These are phyloP conservation scores for Physcomitrium patens DNA, from an alignment of 225 moss, liverwort and hornwort genomes.

Conservation along the genomic window DNA sequence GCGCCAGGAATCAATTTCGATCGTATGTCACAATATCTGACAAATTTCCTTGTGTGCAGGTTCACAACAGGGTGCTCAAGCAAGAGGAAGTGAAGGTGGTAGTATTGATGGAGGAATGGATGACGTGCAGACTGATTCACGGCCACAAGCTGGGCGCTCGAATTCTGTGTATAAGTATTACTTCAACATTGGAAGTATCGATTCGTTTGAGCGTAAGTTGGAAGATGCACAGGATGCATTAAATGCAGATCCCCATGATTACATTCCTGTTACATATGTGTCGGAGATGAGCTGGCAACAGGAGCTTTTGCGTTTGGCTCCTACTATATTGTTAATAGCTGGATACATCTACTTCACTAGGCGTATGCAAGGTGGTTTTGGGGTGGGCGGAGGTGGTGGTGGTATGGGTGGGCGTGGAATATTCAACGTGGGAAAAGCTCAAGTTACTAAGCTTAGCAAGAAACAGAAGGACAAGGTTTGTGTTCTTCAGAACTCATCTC, in stretches of 20 bases:
- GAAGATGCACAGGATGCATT: constrained; percentile 95
- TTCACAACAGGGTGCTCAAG: constrained; percentile 55
- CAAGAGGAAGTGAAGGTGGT: constrained; percentile 42
- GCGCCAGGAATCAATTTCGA: neutral
- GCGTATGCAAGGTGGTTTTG: constrained; percentile 98
- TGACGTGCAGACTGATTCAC: constrained; percentile 65
- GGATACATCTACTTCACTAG: constrained; percentile 97
- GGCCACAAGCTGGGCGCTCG: constrained; percentile 61
- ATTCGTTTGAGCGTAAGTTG: constrained; percentile 97
- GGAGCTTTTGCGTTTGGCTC: constrained; percentile 94
- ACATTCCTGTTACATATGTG: constrained; percentile 96
- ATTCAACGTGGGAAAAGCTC: constrained; percentile 98
- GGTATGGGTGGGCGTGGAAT: constrained; percentile 99
- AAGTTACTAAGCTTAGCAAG: constrained; percentile 96
- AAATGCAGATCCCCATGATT: constrained; percentile 87
- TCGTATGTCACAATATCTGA: constrained; percentile 1
- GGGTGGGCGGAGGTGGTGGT: constrained; percentile 86
- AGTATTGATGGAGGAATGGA: constrained; percentile 50
- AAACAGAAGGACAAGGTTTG: constrained; percentile 96
- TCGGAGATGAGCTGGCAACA: constrained; percentile 99
- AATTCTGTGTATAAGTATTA: constrained; percentile 80
- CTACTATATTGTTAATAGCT: constrained; percentile 91
- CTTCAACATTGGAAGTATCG: constrained; percentile 98
- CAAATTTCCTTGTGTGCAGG: constrained; percentile 35
- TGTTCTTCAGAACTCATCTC: neutral